Evolutionary conservation across 208 protist genomes (phyloP).

Genomic region (Acanthamoeba triangularis): DNA sequence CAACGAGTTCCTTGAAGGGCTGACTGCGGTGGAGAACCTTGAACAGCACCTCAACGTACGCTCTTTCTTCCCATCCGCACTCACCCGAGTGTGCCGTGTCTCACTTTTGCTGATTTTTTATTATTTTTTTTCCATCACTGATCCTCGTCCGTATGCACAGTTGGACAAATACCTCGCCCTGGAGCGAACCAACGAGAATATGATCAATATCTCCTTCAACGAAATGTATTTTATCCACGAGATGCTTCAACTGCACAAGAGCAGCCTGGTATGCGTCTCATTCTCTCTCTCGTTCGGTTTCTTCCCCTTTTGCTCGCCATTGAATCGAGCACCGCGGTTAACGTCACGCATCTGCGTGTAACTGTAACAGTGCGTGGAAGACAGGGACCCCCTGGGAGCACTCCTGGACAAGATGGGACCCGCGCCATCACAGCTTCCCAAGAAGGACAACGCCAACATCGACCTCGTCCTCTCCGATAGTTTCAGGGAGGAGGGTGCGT

Average conservation of each 20-base stretch:
- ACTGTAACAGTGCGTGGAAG: slow-evolving; percentile 40
- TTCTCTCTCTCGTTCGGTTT: background rate
- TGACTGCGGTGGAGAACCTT: slow-evolving; percentile 86
- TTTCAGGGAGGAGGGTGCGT: slow-evolving; percentile 64
- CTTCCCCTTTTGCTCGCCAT: background rate
- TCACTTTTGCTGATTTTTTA: too few species aligned
- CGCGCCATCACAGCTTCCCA: slow-evolving; percentile 81
- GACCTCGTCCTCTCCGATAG: slow-evolving; percentile 80
- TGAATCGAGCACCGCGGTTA: background rate
- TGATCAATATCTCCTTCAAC: slow-evolving; percentile 89
- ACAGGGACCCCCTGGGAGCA: slow-evolving; percentile 58
- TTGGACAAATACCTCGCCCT: slow-evolving; percentile 84
- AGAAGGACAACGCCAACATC: slow-evolving; percentile 84
- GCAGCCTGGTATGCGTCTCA: slow-evolving; percentile 59
- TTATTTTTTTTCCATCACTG: background rate
- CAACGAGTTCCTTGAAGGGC: slow-evolving; percentile 83
- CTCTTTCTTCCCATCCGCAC: background rate
- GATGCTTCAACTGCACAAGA: slow-evolving; percentile 80
- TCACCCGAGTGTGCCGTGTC: too few species aligned
- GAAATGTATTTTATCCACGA: slow-evolving; percentile 90
- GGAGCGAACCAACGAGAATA: slow-evolving; percentile 61
- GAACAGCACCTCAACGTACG: slow-evolving; percentile 83
- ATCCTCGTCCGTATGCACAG: background rate
- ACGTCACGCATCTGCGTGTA: background rate
- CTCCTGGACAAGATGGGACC: slow-evolving; percentile 81